Evolutionary conservation across 495 filamentous ascomycete species (phyloP).

Genomic region (Lentithecium fluviatile): DNA sequence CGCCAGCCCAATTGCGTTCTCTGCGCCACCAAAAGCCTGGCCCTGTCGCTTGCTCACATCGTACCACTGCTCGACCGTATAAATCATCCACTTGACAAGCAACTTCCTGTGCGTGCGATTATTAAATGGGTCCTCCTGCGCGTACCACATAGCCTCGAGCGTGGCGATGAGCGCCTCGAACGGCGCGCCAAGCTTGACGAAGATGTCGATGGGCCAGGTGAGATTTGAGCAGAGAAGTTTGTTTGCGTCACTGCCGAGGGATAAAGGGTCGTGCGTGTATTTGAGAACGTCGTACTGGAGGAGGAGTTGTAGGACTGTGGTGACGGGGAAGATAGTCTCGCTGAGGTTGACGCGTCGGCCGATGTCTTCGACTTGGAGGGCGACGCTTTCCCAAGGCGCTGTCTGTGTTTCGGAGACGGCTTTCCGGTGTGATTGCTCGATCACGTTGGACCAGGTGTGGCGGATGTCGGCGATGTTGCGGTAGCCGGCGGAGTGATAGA

Average conservation of each 20-base stretch:
- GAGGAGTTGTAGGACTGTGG: slow-evolving; percentile 71
- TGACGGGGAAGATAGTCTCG: slow-evolving; percentile 74
- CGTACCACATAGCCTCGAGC: slow-evolving; percentile 80
- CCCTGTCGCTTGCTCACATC: slow-evolving; percentile 55
- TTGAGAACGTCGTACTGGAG: slow-evolving; percentile 42
- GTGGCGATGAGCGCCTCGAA: slow-evolving; percentile 72
- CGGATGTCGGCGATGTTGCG: slow-evolving; percentile 78
- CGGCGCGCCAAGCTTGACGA: slow-evolving; percentile 72
- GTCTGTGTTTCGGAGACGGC: slow-evolving; percentile 53
- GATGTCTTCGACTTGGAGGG: slow-evolving; percentile 69
- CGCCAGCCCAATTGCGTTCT: slow-evolving; percentile 37
- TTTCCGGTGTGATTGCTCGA: slow-evolving; percentile 67
- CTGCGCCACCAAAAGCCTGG: slow-evolving; percentile 45
- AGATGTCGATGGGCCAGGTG: slow-evolving; percentile 79
- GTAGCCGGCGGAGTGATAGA: slow-evolving; percentile 85
- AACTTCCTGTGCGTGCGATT: slow-evolving; percentile 56
- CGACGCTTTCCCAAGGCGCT: slow-evolving; percentile 76
- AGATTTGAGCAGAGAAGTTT: slow-evolving; percentile 45
- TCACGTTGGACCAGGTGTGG: slow-evolving; percentile 78
- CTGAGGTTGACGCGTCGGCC: slow-evolving; percentile 75
- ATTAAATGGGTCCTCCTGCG: slow-evolving; percentile 78
- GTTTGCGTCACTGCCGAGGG: slow-evolving; percentile 32
- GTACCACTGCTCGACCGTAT: slow-evolving; percentile 63
- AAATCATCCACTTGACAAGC: slow-evolving; percentile 62
- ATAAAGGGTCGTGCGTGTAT: slow-evolving; percentile 9